Conservation (phyloP, 768 basidiomycete genomes). For the Harrya chromipes region DNA sequence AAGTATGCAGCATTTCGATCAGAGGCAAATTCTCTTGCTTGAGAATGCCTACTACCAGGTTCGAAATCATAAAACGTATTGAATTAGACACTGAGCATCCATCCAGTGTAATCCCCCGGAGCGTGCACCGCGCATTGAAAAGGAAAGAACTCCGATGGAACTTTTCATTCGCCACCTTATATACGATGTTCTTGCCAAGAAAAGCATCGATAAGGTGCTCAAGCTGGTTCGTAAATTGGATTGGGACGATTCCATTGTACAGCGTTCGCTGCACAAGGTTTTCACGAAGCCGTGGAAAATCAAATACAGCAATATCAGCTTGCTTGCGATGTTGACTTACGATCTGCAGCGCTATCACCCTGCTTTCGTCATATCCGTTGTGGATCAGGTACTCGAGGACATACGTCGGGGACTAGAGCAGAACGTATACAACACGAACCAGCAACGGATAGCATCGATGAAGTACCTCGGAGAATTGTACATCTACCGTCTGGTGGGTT, state of each 20-base stretch:
- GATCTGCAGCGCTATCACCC: constrained; percentile 93
- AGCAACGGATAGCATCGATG: constrained; percentile 85
- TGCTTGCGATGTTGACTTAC: constrained; percentile 92
- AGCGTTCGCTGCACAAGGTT: constrained; percentile 71
- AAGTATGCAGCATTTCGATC: constrained; percentile 88
- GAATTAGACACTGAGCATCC: constrained; percentile 9
- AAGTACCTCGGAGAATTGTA: constrained; percentile 98
- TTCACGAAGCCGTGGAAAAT: constrained; percentile 99
- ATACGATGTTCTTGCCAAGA: constrained; percentile 89
- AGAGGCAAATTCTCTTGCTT: constrained; percentile 80
- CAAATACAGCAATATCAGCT: constrained; percentile 84
- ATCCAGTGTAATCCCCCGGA: constrained; percentile 94
- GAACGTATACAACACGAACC: constrained; percentile 93
- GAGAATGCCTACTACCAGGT: constrained; percentile 99
- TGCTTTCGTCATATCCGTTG: constrained; percentile 79
- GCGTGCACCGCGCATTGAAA: constrained; percentile 79
- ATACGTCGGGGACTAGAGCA: constrained; percentile 87
- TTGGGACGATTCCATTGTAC: constrained; percentile 77
- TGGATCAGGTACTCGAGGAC: constrained; percentile 95
- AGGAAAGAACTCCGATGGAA: constrained; percentile 82
- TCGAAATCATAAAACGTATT: neutral
- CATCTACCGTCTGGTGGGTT: constrained; percentile 90
- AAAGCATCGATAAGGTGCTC: constrained; percentile 93
- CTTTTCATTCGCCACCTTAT: constrained; percentile 96
- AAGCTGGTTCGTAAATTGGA: constrained; percentile 91